A percentile compares a stretch with the other conserved stretches of the same genome.
Evolutionary conservation across 2,329 filamentous ascomycete species (phyloP).

Genomic region (Trichocomaceae sp.): DNA sequence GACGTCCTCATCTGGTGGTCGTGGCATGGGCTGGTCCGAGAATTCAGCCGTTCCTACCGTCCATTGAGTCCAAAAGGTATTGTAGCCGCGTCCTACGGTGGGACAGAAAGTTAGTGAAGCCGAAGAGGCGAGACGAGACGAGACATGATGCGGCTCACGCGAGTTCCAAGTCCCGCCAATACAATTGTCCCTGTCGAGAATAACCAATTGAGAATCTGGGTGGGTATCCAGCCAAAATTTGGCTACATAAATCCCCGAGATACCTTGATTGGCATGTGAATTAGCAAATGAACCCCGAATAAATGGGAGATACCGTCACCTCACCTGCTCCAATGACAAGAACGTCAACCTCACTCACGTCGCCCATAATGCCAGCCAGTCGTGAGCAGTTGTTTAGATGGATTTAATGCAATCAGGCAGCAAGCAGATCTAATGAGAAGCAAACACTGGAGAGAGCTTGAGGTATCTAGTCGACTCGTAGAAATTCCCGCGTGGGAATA

Average conservation of each 20-base stretch:
- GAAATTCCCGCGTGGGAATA: no score
- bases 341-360: slow-evolving; percentile 4
- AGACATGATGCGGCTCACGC: neutral
- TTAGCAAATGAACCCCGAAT: neutral
- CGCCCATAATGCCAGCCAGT: neutral
- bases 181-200: slow-evolving; percentile 9
- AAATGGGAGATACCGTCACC: neutral
- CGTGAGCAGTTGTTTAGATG: no score
- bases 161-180: slow-evolving; percentile 10
- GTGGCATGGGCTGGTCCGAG: slow-evolving; percentile 9
- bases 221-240: slow-evolving; percentile 9
- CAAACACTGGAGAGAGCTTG: no score
- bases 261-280: slow-evolving; percentile 1
- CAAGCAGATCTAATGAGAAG: no score
- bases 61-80: slow-evolving; percentile 12
- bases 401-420: no score
- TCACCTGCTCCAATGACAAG: slow-evolving; percentile 10
- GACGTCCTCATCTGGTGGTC: slow-evolving; percentile 9
- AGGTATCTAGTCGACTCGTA: no score
- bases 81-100: slow-evolving; percentile 4
- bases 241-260: slow-evolving; percentile 4
- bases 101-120: slow-evolving; percentile 1
- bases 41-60: slow-evolving; percentile 9
- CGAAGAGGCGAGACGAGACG: neutral
- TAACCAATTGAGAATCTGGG: neutral